Conservation (phyloP, 1,284 basidiomycete species). For the Apiotrichum akiyoshidainum region DNA sequence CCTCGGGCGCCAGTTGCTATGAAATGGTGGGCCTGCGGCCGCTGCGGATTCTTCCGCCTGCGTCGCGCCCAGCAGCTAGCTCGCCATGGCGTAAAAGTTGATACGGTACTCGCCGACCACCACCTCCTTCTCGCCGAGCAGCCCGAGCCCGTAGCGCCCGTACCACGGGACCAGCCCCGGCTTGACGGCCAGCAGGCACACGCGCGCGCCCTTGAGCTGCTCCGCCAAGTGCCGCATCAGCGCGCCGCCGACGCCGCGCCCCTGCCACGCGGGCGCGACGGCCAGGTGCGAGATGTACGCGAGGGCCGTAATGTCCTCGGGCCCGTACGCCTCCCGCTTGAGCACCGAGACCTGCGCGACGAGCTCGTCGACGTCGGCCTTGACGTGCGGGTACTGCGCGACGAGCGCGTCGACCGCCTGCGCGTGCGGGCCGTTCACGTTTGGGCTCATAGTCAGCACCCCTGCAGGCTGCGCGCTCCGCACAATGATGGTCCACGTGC, state of each 20-base stretch:
- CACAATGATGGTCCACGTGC: too few species aligned
- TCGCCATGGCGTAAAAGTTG: neutral
- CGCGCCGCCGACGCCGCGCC: constrained; percentile 9
- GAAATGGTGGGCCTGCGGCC: too few species aligned
- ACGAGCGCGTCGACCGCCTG: neutral
- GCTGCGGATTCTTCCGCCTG: neutral
- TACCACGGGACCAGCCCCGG: neutral
- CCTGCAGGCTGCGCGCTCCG: too few species aligned
- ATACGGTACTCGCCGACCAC: neutral
- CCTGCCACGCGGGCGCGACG: constrained; percentile 1
- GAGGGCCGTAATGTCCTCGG: constrained; percentile 10
- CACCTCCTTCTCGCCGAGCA: neutral
- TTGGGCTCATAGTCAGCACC: constrained; percentile 3
- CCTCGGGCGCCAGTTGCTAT: too few species aligned
- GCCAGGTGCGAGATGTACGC: constrained; percentile 18
- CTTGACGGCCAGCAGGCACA: neutral
- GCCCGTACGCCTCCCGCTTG: constrained; percentile 11
- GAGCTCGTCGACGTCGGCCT: neutral
- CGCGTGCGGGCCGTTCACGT: constrained; percentile 13
- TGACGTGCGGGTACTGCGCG: neutral
- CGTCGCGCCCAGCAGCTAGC: too few species aligned
- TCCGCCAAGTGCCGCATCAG: constrained; percentile 1
- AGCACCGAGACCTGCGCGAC: neutral
- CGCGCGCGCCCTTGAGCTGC: neutral
- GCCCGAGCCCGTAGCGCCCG: neutral